Conservation (phyloP, 805 yeast species). For the Candida nonsorbophila region DNA sequence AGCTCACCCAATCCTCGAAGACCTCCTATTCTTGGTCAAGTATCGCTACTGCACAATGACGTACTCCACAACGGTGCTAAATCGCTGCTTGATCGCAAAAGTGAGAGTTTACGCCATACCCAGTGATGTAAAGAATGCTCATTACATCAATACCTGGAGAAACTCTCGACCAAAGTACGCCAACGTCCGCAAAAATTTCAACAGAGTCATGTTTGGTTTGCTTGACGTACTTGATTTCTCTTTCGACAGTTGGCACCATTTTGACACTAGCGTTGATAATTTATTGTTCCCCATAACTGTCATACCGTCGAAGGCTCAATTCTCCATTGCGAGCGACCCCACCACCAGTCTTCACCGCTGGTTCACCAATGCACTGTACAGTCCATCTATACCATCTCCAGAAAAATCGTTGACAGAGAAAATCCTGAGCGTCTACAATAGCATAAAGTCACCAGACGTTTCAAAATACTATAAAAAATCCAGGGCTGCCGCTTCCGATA, state of each 20-base stretch:
- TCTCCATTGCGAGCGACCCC: slow-evolving; percentile 30
- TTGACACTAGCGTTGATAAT: neutral
- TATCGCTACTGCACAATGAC: slow-evolving; percentile 42
- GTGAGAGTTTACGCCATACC: slow-evolving; percentile 49
- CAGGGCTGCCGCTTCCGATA: neutral
- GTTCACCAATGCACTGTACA: neutral
- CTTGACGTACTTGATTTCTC: slow-evolving; percentile 39
- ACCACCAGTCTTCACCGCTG: neutral
- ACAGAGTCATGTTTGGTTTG: slow-evolving; percentile 27
- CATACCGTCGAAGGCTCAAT: slow-evolving; percentile 6
- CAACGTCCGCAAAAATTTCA: slow-evolving; percentile 17
- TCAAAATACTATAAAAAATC: slow-evolving; percentile 10
- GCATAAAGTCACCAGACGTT: slow-evolving; percentile 23
- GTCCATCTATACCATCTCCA: slow-evolving; percentile 2
- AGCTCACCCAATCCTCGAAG: slow-evolving; percentile 22
- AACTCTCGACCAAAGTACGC: slow-evolving; percentile 24
- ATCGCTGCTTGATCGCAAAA: slow-evolving; percentile 12
- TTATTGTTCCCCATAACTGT: neutral
- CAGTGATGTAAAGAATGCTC: slow-evolving; percentile 31
- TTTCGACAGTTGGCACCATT: slow-evolving; percentile 4
- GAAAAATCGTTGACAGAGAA: slow-evolving; percentile 3
- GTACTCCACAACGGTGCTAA: slow-evolving; percentile 17
- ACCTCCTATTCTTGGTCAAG: slow-evolving; percentile 39
- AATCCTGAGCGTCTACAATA: slow-evolving; percentile 29
- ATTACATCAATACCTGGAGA: slow-evolving; percentile 32